Percentiles rank a stretch among this genome's conserved stretches.
phyloP scores from a whole-genome alignment of 805 yeast species.

The Tetrapisispora pingtungensis region DNA sequence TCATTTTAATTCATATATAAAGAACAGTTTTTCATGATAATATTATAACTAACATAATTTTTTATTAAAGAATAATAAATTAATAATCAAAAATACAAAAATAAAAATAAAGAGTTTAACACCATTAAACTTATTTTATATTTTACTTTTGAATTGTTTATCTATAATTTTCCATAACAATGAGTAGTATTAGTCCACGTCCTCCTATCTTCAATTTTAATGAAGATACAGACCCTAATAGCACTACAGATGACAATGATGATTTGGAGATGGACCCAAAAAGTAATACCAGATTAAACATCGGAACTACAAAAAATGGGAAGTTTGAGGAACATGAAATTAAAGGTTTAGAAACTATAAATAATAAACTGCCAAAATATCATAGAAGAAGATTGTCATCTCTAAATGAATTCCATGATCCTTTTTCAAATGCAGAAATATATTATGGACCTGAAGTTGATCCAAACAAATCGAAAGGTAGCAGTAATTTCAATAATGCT shows the following conservation, averaged over 20 bases:
- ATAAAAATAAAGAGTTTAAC: too few species aligned
- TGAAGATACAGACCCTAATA: not conserved
- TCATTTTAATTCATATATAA: too few species aligned
- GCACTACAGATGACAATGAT: not conserved
- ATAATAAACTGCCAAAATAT: not conserved
- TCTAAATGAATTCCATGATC: slow-evolving; percentile 43
- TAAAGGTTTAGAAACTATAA: not conserved
- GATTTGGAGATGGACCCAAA: not conserved
- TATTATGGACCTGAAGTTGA: slow-evolving; percentile 59
- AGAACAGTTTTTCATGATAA: too few species aligned
- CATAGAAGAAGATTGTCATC: slow-evolving; percentile 32
- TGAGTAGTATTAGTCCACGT: not conserved
- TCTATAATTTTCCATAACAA: not conserved
- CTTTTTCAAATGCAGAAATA: slow-evolving; percentile 56
- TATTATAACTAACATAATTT: too few species aligned
- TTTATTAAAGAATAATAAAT: too few species aligned
- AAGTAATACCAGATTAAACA: not conserved
- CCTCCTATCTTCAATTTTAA: not conserved
- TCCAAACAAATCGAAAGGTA: slow-evolving; percentile 33
- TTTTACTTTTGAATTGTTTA: too few species aligned
- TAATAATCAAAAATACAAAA: too few species aligned
- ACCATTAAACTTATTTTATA: too few species aligned
- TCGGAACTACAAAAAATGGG: not conserved
- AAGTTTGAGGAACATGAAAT: not conserved
- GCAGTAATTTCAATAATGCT: slow-evolving; percentile 22